phyloP scores from a whole-genome alignment of 2,329 filamentous ascomycete species.

The Karstenula rhodostoma region DNA sequence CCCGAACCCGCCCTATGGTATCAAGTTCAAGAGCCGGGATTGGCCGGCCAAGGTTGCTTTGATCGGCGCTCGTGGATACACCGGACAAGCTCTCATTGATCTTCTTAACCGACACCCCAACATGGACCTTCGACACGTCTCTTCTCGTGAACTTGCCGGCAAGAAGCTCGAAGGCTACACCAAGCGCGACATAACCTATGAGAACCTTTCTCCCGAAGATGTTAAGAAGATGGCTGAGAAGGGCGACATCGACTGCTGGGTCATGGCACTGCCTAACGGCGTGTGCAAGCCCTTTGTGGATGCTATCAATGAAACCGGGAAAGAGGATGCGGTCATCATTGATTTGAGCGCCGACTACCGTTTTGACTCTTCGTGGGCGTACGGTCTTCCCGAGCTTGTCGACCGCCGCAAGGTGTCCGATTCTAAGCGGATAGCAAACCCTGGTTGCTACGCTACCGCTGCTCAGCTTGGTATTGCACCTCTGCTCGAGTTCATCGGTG shows the following conservation, averaged over 20 bases:
- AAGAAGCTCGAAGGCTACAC: constrained; percentile 88
- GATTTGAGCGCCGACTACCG: constrained; percentile 98
- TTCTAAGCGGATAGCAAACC: constrained; percentile 86
- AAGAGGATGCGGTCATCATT: constrained; percentile 76
- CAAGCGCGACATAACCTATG: constrained; percentile 91
- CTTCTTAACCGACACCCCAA: constrained; percentile 87
- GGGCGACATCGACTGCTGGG: constrained; percentile 91
- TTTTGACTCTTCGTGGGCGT: constrained; percentile 86
- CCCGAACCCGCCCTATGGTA: constrained; percentile 88
- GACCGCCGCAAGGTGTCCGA: constrained; percentile 78
- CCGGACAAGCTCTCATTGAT: constrained; percentile 87
- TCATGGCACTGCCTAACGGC: constrained; percentile 95
- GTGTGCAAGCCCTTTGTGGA: constrained; percentile 95
- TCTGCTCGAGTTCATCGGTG: constrained; percentile 78
- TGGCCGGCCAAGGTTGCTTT: constrained; percentile 81
- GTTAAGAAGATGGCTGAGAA: constrained; percentile 83
- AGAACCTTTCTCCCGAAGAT: constrained; percentile 87
- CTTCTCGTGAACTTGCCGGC: constrained; percentile 88
- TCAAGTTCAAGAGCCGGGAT: constrained; percentile 85
- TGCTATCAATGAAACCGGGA: constrained; percentile 76
- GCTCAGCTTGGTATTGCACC: constrained; percentile 90
- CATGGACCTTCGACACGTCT: constrained; percentile 90
- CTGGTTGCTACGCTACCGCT: constrained; percentile 94
- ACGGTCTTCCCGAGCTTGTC: constrained; percentile 87
- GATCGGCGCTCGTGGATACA: constrained; percentile 93